Base-by-base conservation (phyloP, 257 asterid genomes). In the Solanum chmielewskii region DNA sequence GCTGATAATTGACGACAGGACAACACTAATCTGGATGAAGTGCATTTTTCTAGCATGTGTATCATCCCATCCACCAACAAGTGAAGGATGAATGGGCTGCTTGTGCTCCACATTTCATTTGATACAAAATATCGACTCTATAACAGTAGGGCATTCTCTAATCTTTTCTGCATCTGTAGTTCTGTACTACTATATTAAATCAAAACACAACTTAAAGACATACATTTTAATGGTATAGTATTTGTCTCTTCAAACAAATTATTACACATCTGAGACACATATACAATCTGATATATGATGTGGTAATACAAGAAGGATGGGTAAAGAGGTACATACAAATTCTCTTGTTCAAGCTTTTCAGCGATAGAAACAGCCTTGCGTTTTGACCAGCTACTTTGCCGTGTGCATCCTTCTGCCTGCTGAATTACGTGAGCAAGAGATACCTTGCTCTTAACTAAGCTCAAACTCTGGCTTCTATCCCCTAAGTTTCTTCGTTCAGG, bases 271-370 rank as follows among this genome's bases (percentile, higher is more conserved):
- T 39, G 52, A 35, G 31, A 71, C 20, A 75, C 33, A 80, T 47
- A 78, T 47, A 80, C 41, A 80, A 27, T 25, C 64, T n/a, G 64
- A 78, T 78, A 45, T 66, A 39, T 12, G 42, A 66, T 25, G 29
- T 41, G 60, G 29, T 10, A 25, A 23, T 27, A 66, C 13, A 20
- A 31, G 45, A 37, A 70, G 31, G 82, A 59, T 41, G 69, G 66
- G 89, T 87, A 84, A 88, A 89, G 83, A 68, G 69, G 87, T 39
- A 88, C 98, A 21, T 91, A 97, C 99, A 97, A 85, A 89, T 97
- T 97, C 91, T 97, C 98, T 90, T 96, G 96, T 88, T 97, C 99
- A 47, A 97, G 97, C 92, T 97, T 97, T 88, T 95, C 98, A 56
- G 99, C 99, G 39, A 97, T 95, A 39, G 99, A 94, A 83, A 95